Base-by-base conservation (phyloP, 345 rosid species). In the Ailanthus altissimus region DNA sequence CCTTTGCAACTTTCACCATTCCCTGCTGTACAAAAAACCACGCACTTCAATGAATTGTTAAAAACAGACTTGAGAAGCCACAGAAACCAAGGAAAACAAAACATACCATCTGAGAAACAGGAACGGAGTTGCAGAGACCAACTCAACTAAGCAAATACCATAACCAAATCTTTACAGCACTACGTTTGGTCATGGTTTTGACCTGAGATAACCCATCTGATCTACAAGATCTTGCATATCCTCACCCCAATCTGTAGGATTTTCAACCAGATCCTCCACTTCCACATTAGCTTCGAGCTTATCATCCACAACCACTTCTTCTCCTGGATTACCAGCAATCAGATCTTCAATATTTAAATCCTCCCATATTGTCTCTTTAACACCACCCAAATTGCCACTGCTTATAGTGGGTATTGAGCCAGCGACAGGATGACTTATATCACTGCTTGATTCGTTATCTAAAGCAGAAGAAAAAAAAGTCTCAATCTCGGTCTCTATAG, bases 161-260 rank as follows among this genome's bases (percentile, higher is more conserved):
- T 28, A 66, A 45, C 67, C 78, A 51, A 46, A 51, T 75, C 11
- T 13, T 60, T 32, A 36, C 76, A 45, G 69, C 61, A 47, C 42
- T 18, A 53, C 53, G 36, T 53, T 75, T 60, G 38, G 3, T 88
- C 81, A 86, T 59, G 90, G 88, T 38, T 81, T 81, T 18, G 94
- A 85, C 81, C 87, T 79, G 46, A 94, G 86, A 80, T 73, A 88
- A 13, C 84, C 91, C 86, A 92, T 83, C 77, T 91, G 94, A 87
- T 90, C 97, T 7, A 85, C 91, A 14, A 94, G 84, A 20, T 89
- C 90, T 16, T 78, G 89, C 47, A 92, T 65, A 32, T 90, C 89
- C 67, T 81, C 92, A 45, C 36, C 83, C 95, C 97, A 93, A 62
- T 85, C 89, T 1, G 73, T 64, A 8, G 90, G 85, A 9, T 85